Evolutionary conservation across 1,284 basidiomycete species (phyloP), one percentile per base, ranked within the genome.

Genomic region (Ceratorhiza oryzae-sativae): DNA sequence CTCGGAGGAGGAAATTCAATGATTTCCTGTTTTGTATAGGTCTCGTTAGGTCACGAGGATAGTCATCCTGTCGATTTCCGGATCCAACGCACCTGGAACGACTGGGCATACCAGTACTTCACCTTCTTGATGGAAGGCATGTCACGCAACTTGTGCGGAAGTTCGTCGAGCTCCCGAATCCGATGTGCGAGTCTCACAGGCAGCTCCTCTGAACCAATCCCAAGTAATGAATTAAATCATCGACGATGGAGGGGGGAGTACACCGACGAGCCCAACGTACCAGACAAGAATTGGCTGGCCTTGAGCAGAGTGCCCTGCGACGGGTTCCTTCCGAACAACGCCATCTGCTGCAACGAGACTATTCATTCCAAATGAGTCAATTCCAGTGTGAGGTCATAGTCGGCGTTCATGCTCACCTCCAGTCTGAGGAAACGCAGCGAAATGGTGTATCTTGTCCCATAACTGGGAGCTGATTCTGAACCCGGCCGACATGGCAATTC

Each of bases 51-150:
- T 55, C 58, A 39, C 61, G 34, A 42, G 20, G 39, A 39, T n/a
- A n/a, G n/a, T 51, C 32, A 60, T 62, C 25, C 9, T 51, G 46
- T 46, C 20, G n/a, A n/a, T n/a, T n/a, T n/a, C 51, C 42, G 39
- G 30, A 20, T 30, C 30, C 18, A 25, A 83, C 87, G 74, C 70
- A 95, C 95, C 86, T 98, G 93, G 78, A 99, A 99, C 18, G 94
- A 96, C 83, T 99, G 94, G 0, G 96, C 97, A 79, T 99, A 99
- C 97, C 97, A 99, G 79, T 97, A 91, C 84, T 97, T 97, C 75
- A 99, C 97, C 79, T 93, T 95, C 75, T 91, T 88, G 76, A 99
- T 98, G 58, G 92, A 94, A 0, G 92, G 90, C 96, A 97, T 98
- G 72, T 90, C 88, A 77, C 90, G 91, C 73, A 99, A 85, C 65